Evolutionary conservation across 1,139 yeast genomes (phyloP).

Genomic region (Pichiaceae sp.): DNA sequence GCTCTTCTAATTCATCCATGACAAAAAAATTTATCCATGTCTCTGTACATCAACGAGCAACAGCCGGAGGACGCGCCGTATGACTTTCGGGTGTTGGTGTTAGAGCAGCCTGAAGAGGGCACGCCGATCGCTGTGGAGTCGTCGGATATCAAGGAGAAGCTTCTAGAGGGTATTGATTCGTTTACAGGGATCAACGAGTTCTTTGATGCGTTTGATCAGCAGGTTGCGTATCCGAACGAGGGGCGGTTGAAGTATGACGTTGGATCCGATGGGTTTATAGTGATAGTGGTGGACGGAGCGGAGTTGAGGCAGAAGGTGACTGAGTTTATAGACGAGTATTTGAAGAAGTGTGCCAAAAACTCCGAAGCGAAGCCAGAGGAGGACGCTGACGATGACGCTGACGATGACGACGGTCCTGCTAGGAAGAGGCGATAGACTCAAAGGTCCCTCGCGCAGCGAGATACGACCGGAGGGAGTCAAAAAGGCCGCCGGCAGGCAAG

Average conservation of each 20-base stretch:
- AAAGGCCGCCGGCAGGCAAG: too few species aligned
- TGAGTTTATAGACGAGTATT: constrained; percentile 16
- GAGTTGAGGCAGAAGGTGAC: constrained; percentile 16
- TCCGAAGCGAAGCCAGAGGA: neutral
- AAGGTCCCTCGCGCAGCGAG: too few species aligned
- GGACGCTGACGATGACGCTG: neutral
- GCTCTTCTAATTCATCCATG: neutral
- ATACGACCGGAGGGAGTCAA: too few species aligned
- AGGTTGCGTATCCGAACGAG: constrained; percentile 57
- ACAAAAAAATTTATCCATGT: neutral
- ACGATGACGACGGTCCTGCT: neutral
- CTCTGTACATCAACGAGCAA: constrained; percentile 7
- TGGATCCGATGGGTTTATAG: constrained; percentile 64
- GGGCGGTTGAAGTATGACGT: constrained; percentile 63
- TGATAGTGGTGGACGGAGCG: constrained; percentile 39
- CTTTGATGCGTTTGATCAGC: constrained; percentile 55
- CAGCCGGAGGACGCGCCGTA: constrained; percentile 17
- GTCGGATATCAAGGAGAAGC: constrained; percentile 47
- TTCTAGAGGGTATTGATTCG: constrained; percentile 36
- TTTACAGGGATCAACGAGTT: constrained; percentile 46
- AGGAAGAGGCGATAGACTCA: neutral
- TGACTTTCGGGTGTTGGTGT: constrained; percentile 21
- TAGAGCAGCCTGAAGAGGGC: constrained; percentile 9
- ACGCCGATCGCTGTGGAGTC: constrained; percentile 22
- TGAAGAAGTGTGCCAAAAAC: neutral